phyloP scores from a whole-genome alignment of 495 filamentous ascomycete species.

The Thermothielavioides terrestris region DNA sequence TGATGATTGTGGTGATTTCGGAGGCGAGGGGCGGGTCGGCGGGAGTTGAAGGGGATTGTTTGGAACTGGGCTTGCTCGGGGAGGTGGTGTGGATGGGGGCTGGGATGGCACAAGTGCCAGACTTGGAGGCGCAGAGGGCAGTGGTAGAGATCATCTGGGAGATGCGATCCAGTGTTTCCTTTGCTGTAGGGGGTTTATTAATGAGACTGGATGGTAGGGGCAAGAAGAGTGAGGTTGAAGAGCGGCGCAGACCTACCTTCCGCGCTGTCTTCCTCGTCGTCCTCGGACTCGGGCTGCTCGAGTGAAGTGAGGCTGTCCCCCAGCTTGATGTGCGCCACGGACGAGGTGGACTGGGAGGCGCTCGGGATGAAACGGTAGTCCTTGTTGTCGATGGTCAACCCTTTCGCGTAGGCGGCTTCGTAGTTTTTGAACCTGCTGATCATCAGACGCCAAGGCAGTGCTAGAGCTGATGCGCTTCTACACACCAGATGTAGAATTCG shows the following conservation, averaged over 20 bases:
- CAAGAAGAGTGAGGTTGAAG: neutral
- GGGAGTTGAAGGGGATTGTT: constrained; percentile 1
- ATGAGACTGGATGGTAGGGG: neutral
- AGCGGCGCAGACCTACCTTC: constrained; percentile 17
- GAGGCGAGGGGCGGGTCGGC: constrained; percentile 10
- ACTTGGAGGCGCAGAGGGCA: constrained; percentile 21
- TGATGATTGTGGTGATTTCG: constrained; percentile 30
- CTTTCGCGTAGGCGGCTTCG: constrained; percentile 25
- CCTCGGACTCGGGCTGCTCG: constrained; percentile 1
- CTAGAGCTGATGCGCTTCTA: constrained; percentile 16
- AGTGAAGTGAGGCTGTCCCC: neutral
- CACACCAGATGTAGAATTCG: constrained; percentile 74
- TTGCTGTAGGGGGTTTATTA: constrained; percentile 7
- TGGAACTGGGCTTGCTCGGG: constrained; percentile 1
- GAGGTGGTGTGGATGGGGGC: neutral
- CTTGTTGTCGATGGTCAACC: constrained; percentile 16
- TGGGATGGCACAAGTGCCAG: constrained; percentile 3
- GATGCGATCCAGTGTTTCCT: constrained; percentile 29
- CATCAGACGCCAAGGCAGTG: neutral
- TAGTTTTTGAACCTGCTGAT: constrained; percentile 34
- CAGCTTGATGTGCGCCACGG: constrained; percentile 15
- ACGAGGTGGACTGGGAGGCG: constrained; percentile 22
- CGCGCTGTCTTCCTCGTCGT: constrained; percentile 19
- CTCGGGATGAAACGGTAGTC: constrained; percentile 18
- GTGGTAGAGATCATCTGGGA: constrained; percentile 26